A percentile compares a stretch with the other conserved stretches of the same genome.
phyloP scores from a whole-genome alignment of 768 basidiomycete genomes.

The Serendipita sp. region DNA sequence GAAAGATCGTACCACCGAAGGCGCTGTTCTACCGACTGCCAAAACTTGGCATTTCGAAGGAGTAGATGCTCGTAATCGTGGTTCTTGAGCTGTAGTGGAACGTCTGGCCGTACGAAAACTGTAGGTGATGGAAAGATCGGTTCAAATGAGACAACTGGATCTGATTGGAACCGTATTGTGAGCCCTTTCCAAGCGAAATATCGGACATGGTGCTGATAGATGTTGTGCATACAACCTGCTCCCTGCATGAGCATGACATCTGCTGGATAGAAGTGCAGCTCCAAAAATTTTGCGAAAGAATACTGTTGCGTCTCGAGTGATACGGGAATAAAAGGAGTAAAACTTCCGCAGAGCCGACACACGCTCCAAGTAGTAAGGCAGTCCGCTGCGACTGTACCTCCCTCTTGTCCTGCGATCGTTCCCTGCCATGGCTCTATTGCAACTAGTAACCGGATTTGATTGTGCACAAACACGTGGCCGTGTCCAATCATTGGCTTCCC shows the following conservation, averaged over 20 bases:
- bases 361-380: slow-evolving; percentile 85
- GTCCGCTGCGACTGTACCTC: slow-evolving; percentile 31
- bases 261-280: slow-evolving; percentile 88
- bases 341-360: slow-evolving; percentile 61
- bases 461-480: slow-evolving; percentile 82
- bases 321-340: slow-evolving; percentile 75
- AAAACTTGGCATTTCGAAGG: slow-evolving; percentile 50
- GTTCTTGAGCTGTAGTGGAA: slow-evolving; percentile 80
- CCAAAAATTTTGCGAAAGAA: slow-evolving; percentile 91
- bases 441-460: slow-evolving; percentile 63
- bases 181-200: slow-evolving; percentile 74
- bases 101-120: slow-evolving; percentile 72
- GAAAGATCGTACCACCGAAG: slow-evolving; percentile 52
- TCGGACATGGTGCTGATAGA: slow-evolving; percentile 80
- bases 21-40: slow-evolving; percentile 61
- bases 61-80: slow-evolving; percentile 68
- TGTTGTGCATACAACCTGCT: slow-evolving; percentile 85
- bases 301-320: slow-evolving; percentile 86
- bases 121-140: slow-evolving; percentile 77
- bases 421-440: slow-evolving; percentile 83
- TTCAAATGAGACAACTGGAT: slow-evolving; percentile 68
- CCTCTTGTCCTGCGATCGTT: slow-evolving; percentile 43
- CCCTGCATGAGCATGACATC: slow-evolving; percentile 72
- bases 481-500: slow-evolving; percentile 66
- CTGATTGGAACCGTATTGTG: slow-evolving; percentile 78